phyloP scores from a whole-genome alignment of 2,329 filamentous ascomycete species.

The Rutstroemia sp. region DNA sequence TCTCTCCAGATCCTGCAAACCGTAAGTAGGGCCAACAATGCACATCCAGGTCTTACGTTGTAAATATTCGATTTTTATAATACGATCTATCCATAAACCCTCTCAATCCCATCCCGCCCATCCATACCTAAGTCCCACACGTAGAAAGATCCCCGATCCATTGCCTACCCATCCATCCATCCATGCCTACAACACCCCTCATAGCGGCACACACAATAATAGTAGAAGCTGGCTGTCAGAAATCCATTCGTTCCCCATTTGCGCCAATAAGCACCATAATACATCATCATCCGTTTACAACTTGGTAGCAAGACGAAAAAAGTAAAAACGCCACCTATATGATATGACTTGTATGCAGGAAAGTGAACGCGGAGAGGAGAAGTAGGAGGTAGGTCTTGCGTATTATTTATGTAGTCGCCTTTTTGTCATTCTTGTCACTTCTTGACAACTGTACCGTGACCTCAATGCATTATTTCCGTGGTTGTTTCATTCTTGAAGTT shows the following conservation, averaged over 20 bases:
- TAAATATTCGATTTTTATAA: neutral
- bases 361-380: neutral
- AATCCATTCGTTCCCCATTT: neutral
- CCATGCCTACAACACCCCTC: neutral
- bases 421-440: too few relatives aligned
- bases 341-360: neutral
- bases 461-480: neutral
- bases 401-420: too few relatives aligned
- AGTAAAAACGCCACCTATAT: neutral
- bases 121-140: too few relatives aligned
- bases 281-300: neutral
- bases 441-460: too few relatives aligned
- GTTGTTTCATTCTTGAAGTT: neutral
- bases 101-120: neutral
- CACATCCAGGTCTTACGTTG: neutral
- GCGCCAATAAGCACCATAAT: neutral
- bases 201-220: neutral
- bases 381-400: too few relatives aligned
- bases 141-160: neutral
- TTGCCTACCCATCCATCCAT: neutral
- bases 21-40: neutral
- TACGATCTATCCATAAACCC: neutral
- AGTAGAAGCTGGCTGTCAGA: neutral
- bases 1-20: neutral
- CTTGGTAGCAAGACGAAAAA: neutral